These are phyloP conservation scores for Euphorbia pulcherrima DNA, from an alignment of 345 rosid genomes.

Conservation along the genomic window DNA sequence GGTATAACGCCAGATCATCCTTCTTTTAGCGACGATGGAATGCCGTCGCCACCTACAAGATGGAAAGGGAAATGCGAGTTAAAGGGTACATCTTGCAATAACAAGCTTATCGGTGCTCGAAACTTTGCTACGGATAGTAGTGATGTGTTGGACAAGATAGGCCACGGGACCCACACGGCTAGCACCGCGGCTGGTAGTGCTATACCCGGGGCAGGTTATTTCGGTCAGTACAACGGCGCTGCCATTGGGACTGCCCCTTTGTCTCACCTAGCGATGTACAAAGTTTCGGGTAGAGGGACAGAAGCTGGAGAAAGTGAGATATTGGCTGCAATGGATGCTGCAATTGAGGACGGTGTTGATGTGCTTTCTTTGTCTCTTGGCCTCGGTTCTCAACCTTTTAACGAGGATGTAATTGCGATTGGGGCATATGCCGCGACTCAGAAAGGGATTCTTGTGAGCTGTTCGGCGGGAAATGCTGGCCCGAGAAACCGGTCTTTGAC, in stretches of 20 bases:
- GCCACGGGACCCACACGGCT: constrained; percentile 25
- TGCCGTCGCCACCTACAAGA: constrained; percentile 24
- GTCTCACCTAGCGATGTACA: constrained; percentile 55
- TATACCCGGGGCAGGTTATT: constrained; percentile 17
- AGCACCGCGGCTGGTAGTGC: constrained; percentile 45
- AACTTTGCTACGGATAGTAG: background rate
- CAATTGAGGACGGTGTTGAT: constrained; percentile 63
- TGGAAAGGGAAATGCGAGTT: constrained; percentile 28
- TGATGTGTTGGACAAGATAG: background rate
- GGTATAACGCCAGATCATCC: constrained; percentile 22
- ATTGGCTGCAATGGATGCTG: constrained; percentile 58
- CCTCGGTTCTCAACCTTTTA: constrained; percentile 15
- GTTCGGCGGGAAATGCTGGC: constrained; percentile 37
- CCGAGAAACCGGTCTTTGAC: constrained; percentile 17
- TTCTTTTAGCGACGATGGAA: constrained; percentile 24
- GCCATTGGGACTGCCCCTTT: constrained; percentile 33
- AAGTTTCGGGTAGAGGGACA: constrained; percentile 43
- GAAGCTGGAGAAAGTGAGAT: constrained; percentile 48
- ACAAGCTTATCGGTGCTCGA: constrained; percentile 25
- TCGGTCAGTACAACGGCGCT: constrained; percentile 50
- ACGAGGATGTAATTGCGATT: constrained; percentile 25
- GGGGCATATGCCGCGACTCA: constrained; percentile 35
- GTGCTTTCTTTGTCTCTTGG: constrained; percentile 55
- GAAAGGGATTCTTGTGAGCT: constrained; percentile 33
- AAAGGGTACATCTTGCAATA: constrained; percentile 13